Conservation (phyloP, 2,329 filamentous ascomycete species). For the Gremmenia infestans region DNA sequence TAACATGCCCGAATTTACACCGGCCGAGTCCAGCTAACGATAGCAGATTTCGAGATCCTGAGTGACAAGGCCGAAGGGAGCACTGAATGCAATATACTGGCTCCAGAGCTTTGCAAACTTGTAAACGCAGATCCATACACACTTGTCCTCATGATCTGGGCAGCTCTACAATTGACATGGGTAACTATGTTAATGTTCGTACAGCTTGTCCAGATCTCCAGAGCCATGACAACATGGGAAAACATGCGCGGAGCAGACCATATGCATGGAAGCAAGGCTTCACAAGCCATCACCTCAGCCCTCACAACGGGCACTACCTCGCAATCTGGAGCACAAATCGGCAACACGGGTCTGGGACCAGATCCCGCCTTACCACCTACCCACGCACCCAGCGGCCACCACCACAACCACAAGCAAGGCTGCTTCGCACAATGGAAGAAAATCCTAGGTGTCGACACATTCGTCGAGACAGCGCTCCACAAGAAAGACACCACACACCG, state of each 20-base stretch:
- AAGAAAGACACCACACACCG: constrained; percentile 49
- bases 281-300: constrained; percentile 62
- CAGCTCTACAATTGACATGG: constrained; percentile 82
- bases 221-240: constrained; percentile 93
- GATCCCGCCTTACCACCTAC: constrained; percentile 47
- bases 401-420: constrained; percentile 54
- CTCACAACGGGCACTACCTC: constrained; percentile 66
- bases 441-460: constrained; percentile 85
- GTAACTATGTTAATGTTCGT: constrained; percentile 95
- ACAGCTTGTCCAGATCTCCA: constrained; percentile 85
- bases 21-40: constrained; percentile 23
- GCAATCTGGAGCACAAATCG: constrained; percentile 64
- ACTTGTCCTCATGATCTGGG: constrained; percentile 74
- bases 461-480: constrained; percentile 83
- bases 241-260: constrained; percentile 82
- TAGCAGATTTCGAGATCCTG: constrained; percentile 58
- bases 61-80: constrained; percentile 42
- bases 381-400: constrained; percentile 39
- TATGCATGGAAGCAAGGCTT: constrained; percentile 45
- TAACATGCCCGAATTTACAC: not conserved
- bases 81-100: constrained; percentile 67
- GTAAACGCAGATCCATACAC: constrained; percentile 81
- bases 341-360: constrained; percentile 59
- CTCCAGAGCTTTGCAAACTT: constrained; percentile 67
- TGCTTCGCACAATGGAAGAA: constrained; percentile 76